A percentile compares a stretch with the other conserved stretches of the same genome.
Evolutionary conservation across 768 basidiomycete genomes (phyloP).

Genomic region (Crassisporium funariophilum): DNA sequence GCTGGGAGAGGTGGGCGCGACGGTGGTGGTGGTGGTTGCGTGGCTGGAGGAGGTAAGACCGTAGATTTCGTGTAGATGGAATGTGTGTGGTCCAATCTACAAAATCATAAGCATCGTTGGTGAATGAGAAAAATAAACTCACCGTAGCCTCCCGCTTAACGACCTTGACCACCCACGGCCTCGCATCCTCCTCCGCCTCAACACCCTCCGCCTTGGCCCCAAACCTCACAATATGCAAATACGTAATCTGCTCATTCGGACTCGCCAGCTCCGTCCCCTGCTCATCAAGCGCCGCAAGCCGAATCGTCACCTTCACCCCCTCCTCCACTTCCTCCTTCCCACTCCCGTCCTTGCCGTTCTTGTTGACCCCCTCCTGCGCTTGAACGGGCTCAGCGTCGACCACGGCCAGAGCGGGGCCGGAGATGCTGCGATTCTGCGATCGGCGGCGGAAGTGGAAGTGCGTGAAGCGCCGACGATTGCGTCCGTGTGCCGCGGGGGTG

Average conservation of each 20-base stretch:
- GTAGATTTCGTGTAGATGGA: slow-evolving; percentile 95
- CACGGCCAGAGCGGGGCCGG: slow-evolving; percentile 78
- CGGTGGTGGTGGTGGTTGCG: slow-evolving; percentile 36
- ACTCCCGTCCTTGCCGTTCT: slow-evolving; percentile 41
- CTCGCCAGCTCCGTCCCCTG: slow-evolving; percentile 66
- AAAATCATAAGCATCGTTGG: slow-evolving; percentile 2
- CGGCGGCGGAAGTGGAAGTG: slow-evolving; percentile 70
- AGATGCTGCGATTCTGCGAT: slow-evolving; percentile 48
- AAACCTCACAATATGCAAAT: slow-evolving; percentile 80
- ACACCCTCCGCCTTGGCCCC: slow-evolving; percentile 42
- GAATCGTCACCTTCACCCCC: slow-evolving; percentile 79
- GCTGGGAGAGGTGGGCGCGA: slow-evolving; percentile 34
- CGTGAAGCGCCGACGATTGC: slow-evolving; percentile 62
- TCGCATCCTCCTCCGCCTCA: slow-evolving; percentile 48
- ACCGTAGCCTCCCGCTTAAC: slow-evolving; percentile 89
- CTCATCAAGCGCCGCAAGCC: slow-evolving; percentile 79
- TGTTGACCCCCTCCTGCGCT: slow-evolving; percentile 22
- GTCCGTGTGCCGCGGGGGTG: background rate
- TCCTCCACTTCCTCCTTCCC: slow-evolving; percentile 53
- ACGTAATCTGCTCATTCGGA: slow-evolving; percentile 86
- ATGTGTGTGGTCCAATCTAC: slow-evolving; percentile 89
- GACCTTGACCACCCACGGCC: slow-evolving; percentile 92
- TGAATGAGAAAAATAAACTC: slow-evolving; percentile 21
- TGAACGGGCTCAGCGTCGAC: slow-evolving; percentile 67
- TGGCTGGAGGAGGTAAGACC: slow-evolving; percentile 71